A percentile compares a stretch with the other conserved stretches of the same genome.
Evolutionary conservation across 2,329 filamentous ascomycete species (phyloP).

Genomic region (Thermochaetoides dissita): DNA sequence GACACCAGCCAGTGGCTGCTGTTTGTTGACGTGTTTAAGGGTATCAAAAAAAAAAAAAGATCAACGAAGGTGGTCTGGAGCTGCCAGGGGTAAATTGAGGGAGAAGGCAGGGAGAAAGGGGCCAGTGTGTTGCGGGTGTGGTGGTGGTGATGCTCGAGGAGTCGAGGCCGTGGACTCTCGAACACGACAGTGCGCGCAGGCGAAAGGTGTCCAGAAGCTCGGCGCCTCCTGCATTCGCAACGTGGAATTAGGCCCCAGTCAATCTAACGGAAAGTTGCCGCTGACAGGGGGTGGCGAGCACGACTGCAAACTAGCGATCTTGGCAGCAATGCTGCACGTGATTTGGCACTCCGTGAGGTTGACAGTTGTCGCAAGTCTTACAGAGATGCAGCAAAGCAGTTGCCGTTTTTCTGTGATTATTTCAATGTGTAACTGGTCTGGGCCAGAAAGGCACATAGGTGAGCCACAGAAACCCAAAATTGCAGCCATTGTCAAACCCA

Average conservation of each 20-base stretch:
- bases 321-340: slow-evolving; percentile 7
- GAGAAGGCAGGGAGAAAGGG: not conserved
- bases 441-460: no score
- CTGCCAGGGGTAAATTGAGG: not conserved
- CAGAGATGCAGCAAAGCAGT: no score
- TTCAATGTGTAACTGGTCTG: no score
- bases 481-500: no score
- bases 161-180: not conserved
- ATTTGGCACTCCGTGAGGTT: slow-evolving; percentile 1
- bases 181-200: slow-evolving; percentile 7
- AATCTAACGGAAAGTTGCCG: slow-evolving; percentile 12
- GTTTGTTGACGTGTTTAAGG: not conserved
- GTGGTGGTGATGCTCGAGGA: slow-evolving; percentile 3
- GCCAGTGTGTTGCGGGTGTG: not conserved
- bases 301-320: slow-evolving; percentile 3
- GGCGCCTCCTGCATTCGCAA: slow-evolving; percentile 11
- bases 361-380: not conserved
- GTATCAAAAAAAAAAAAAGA: not conserved
- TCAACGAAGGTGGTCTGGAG: not conserved
- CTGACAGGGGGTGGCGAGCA: slow-evolving; percentile 5
- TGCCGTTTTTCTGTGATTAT: no score
- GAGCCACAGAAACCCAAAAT: no score
- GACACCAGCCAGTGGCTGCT: not conserved
- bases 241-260: slow-evolving; percentile 4
- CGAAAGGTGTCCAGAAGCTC: slow-evolving; percentile 20